Conservation (phyloP, 2,329 filamentous ascomycete genomes). For the Huntiella savannae region DNA sequence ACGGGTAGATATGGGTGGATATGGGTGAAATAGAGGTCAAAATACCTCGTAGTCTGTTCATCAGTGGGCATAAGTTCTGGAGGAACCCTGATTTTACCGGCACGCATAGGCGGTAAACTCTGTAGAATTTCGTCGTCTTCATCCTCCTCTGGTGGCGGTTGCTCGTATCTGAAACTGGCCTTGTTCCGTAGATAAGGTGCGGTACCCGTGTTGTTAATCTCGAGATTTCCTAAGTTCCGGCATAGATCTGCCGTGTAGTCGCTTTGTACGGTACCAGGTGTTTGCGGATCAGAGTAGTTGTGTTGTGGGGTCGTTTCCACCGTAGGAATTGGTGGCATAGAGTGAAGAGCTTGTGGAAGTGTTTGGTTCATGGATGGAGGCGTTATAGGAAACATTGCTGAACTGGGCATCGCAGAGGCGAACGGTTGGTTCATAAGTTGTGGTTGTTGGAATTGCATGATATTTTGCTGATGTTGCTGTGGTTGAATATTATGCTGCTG, state of each 20-base stretch:
- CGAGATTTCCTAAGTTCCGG: slow-evolving; percentile 68
- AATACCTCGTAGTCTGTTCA: slow-evolving; percentile 62
- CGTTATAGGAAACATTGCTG: slow-evolving; percentile 8
- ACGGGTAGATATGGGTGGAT: slow-evolving; percentile 89
- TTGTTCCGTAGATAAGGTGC: slow-evolving; percentile 69
- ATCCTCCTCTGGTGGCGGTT: slow-evolving; percentile 50
- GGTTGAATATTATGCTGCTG: slow-evolving; percentile 22
- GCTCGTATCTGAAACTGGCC: slow-evolving; percentile 29
- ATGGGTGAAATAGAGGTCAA: slow-evolving; percentile 76
- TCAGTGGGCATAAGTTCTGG: slow-evolving; percentile 85
- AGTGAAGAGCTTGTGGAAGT: background rate
- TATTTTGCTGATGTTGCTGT: background rate
- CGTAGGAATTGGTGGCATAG: slow-evolving; percentile 1
- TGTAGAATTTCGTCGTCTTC: slow-evolving; percentile 57
- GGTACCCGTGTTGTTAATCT: slow-evolving; percentile 71
- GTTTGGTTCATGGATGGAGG: slow-evolving; percentile 7
- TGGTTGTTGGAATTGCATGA: background rate
- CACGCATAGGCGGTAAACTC: slow-evolving; percentile 46
- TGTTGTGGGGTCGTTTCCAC: slow-evolving; percentile 4
- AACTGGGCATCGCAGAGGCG: background rate
- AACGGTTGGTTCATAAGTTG: background rate
- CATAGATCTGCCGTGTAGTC: slow-evolving; percentile 55
- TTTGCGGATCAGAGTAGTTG: slow-evolving; percentile 13
- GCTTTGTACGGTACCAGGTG: slow-evolving; percentile 36
- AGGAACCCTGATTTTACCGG: slow-evolving; percentile 66